A percentile compares a stretch with the other conserved stretches of the same genome.
These are phyloP conservation scores for Exophiala oligosperma DNA, from an alignment of 2,329 filamentous ascomycete species.

Conservation along the genomic window DNA sequence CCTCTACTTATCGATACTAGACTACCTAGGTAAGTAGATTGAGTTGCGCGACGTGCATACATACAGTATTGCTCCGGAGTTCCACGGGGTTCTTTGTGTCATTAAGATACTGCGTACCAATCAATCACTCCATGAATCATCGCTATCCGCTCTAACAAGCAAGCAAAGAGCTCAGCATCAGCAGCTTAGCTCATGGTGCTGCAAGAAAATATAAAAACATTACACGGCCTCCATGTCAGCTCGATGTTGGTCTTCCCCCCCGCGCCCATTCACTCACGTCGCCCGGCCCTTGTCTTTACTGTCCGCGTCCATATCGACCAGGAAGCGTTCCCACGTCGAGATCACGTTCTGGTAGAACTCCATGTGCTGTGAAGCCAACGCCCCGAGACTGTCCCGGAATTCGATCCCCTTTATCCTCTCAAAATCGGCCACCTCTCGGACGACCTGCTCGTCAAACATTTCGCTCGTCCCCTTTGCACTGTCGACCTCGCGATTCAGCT, in stretches of 20 bases:
- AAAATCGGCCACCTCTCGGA: slow-evolving; percentile 89
- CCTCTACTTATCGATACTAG: no score
- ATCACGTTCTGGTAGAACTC: slow-evolving; percentile 80
- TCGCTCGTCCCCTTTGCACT: slow-evolving; percentile 82
- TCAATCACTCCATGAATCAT: no score
- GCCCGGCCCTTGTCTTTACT: slow-evolving; percentile 27
- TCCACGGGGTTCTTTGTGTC: no score
- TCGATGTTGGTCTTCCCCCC: background rate
- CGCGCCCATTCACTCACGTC: slow-evolving; percentile 1
- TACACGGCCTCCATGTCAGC: background rate
- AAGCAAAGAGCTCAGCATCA: no score
- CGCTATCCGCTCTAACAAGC: background rate
- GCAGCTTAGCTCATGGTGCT: no score
- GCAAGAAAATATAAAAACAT: background rate
- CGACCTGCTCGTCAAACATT: slow-evolving; percentile 93
- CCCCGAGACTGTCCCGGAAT: slow-evolving; percentile 83
- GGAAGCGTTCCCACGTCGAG: slow-evolving; percentile 83
- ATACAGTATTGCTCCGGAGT: no score
- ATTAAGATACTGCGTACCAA: no score
- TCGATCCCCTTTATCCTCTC: slow-evolving; percentile 94
- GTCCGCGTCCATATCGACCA: slow-evolving; percentile 81
- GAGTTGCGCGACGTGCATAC: no score
- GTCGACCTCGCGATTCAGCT: slow-evolving; percentile 86
- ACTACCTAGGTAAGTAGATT: no score
- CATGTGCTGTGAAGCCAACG: slow-evolving; percentile 80